Percentiles rank a stretch among this genome's conserved stretches.
Evolutionary conservation across 2,329 filamentous ascomycete genomes (phyloP).

Genomic region (Colletotrichum sp.): DNA sequence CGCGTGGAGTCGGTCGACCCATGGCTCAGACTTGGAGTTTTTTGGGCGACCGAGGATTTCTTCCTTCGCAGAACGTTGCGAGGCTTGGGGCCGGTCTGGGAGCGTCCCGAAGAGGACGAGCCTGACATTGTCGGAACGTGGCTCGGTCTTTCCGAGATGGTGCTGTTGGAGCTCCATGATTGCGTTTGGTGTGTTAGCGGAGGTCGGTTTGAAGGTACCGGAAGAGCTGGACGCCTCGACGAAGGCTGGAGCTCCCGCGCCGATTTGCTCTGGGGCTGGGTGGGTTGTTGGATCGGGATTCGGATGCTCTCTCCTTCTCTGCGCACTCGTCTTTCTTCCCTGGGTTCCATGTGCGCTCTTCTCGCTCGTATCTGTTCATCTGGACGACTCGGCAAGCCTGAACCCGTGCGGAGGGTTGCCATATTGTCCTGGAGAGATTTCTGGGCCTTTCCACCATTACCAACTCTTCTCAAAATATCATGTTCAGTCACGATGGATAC

Average conservation of each 20-base stretch:
- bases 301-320: conserved; percentile 14
- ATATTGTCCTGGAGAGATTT: conserved; percentile 37
- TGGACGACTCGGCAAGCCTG: conserved; percentile 45
- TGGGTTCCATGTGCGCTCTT: conserved; percentile 24
- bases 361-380: conserved; percentile 38
- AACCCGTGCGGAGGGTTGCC: conserved; percentile 46
- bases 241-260: conserved; percentile 42
- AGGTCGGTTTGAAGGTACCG: conserved; percentile 32
- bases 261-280: conserved; percentile 25
- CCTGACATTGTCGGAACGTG: conserved; percentile 36
- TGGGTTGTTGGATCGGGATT: not conserved
- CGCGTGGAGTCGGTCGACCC: conserved; percentile 41
- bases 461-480: conserved; percentile 7
- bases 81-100: conserved; percentile 34
- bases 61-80: conserved; percentile 56
- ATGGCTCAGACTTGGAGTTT: conserved; percentile 34
- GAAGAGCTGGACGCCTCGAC: conserved; percentile 31
- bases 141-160: conserved; percentile 34
- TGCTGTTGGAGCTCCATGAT: conserved; percentile 44
- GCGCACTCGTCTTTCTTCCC: conserved; percentile 7
- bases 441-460: conserved; percentile 24
- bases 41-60: conserved; percentile 49
- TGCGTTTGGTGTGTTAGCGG: conserved; percentile 47
- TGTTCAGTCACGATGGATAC: conserved; percentile 8
- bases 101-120: conserved; percentile 37